Evolutionary conservation across 1,139 yeast genomes (phyloP).

Genomic region (Candida buenavistaensis): DNA sequence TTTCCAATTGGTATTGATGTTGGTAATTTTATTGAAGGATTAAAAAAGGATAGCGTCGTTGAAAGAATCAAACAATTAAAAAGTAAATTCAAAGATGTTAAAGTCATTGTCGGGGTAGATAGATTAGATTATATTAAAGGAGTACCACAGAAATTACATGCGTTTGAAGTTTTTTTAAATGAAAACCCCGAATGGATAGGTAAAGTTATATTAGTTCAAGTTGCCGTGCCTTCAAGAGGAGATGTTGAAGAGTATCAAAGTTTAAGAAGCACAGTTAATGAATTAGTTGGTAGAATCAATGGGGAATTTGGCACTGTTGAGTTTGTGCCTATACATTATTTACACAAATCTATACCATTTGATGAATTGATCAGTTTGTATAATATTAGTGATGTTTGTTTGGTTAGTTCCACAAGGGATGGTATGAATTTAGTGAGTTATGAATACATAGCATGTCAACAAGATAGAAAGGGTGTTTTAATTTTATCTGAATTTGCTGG

Average conservation of each 20-base stretch:
- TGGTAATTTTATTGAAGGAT: constrained; percentile 82
- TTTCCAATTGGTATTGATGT: constrained; percentile 99
- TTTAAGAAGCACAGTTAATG: constrained; percentile 90
- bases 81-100: constrained; percentile 63
- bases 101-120: constrained; percentile 94
- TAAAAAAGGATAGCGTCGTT: constrained; percentile 61
- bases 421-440: constrained; percentile 97
- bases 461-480: constrained; percentile 79
- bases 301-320: constrained; percentile 97
- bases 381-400: constrained; percentile 82
- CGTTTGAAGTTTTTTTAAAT: constrained; percentile 85
- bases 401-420: constrained; percentile 92
- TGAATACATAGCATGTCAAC: constrained; percentile 96
- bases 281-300: constrained; percentile 93
- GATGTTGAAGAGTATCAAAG: constrained; percentile 98
- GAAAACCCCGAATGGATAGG: constrained; percentile 99
- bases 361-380: constrained; percentile 89
- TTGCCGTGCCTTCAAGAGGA: constrained; percentile 97
- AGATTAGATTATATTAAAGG: constrained; percentile 95
- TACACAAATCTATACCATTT: constrained; percentile 90
- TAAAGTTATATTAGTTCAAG: constrained; percentile 91
- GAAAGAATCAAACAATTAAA: constrained; percentile 64
- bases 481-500: constrained; percentile 95
- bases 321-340: constrained; percentile 94
- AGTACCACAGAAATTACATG: constrained; percentile 94